These are phyloP conservation scores for Botrytis aclada DNA, from an alignment of 2,329 filamentous ascomycete genomes.

Conservation along the genomic window DNA sequence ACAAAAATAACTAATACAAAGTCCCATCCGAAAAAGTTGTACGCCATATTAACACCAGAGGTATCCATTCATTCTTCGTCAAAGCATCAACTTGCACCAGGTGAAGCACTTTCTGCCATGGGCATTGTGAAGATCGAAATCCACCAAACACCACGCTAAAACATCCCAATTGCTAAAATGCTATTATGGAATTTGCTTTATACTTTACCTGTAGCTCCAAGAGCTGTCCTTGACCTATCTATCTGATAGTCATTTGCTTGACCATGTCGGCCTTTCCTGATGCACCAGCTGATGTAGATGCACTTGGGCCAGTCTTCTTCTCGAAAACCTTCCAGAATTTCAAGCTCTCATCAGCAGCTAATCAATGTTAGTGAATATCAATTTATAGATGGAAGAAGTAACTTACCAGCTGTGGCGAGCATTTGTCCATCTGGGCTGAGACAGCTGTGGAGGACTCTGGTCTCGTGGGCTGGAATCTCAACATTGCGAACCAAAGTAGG, in stretches of 20 bases:
- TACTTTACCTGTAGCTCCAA: slow-evolving; percentile 37
- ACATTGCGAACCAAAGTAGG: slow-evolving; percentile 95
- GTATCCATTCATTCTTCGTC: slow-evolving; percentile 32
- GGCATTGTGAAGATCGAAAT: slow-evolving; percentile 42
- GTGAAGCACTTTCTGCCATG: slow-evolving; percentile 49
- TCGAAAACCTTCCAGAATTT: slow-evolving; percentile 99
- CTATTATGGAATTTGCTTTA: slow-evolving; percentile 39
- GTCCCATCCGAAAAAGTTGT: slow-evolving; percentile 16
- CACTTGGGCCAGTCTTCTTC: slow-evolving; percentile 81
- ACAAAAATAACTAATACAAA: slow-evolving; percentile 9
- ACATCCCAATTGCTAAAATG: slow-evolving; percentile 43
- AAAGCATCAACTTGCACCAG: slow-evolving; percentile 39
- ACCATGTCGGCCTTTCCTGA: slow-evolving; percentile 79
- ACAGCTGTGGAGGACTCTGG: slow-evolving; percentile 91
- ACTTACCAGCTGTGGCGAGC: slow-evolving; percentile 82
- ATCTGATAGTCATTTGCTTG: slow-evolving; percentile 95
- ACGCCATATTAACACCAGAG: slow-evolving; percentile 8
- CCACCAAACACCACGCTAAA: slow-evolving; percentile 53
- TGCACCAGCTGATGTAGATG: slow-evolving; percentile 62
- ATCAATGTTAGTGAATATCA: slow-evolving; percentile 34
- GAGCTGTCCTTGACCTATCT: slow-evolving; percentile 40
- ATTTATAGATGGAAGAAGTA: not conserved
- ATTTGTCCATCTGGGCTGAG: slow-evolving; percentile 97
- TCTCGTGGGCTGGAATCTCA: slow-evolving; percentile 97
- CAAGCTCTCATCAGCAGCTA: slow-evolving; percentile 89